Base-by-base conservation (phyloP, 208 protist species). In the Trichomonas vaginalis region DNA sequence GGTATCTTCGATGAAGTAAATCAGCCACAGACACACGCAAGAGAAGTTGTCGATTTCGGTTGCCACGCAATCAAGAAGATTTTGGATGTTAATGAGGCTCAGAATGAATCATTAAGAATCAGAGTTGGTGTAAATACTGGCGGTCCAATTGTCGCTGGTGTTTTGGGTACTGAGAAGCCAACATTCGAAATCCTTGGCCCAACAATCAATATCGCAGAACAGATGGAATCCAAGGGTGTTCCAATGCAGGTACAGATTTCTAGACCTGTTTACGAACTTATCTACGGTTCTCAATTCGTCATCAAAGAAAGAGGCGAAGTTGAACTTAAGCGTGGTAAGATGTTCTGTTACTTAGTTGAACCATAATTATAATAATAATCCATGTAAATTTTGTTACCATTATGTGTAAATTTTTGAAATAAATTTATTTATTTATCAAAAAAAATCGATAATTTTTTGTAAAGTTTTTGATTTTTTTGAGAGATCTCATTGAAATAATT, bases 1-100 rank as follows among this genome's bases (percentile, higher is more conserved):
- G 82, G 40, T n/a, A 88, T 88, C 8, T 88, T 88, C 82, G 82
- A 32, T n/a, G 82, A 88, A 88, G 40, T 88, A 17, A 88, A 88
- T 42, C 82, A 88, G 40, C 39, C 82, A 21, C n/a, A n/a, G 17
- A 40, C 48, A 9, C 40, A 88, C 48, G 82, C 82, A 21, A 45
- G 37, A 47, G 82, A 88, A 88, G 40, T 47, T 47, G 82, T 88
- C 40, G 82, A 88, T 10, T 88, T 88, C 82, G 82, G 40, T 48
- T 88, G 23, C 0, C n/a, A 88, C 8, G 82, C 82, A 2, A 88
- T 88, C 32, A 48, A 45, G 35, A 40, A 32, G 39, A 47, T 88
- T 15, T 3, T 45, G 0, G 40, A 88, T 14, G 40, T 47, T 0
- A 88, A 88, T 23, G 40, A 88, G 32, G 6, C 23, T n/a, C 17